Base-by-base conservation (phyloP, 2,329 filamentous ascomycete species). In the Hymenoscyphus occultus region DNA sequence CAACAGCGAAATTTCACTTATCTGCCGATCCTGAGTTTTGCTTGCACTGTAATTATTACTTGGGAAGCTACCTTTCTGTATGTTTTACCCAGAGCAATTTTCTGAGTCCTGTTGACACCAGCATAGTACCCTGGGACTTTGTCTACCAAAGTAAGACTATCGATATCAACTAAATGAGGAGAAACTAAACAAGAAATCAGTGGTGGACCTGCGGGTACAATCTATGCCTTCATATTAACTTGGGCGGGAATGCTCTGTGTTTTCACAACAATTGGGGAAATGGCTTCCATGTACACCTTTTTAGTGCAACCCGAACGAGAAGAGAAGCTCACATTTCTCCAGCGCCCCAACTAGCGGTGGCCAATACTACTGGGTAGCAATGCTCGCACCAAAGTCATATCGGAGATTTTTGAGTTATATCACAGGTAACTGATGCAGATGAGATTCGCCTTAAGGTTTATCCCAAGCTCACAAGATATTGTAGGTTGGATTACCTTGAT, bases 161-260 rank as follows among this genome's bases (percentile, higher is more conserved):
- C 12, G 19, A 3, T 39, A 39, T 40, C 13, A 28, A 59, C 35
- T 22, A 22, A 22, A 39, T 59, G 35, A 31, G 10, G 57, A 28
- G 57, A 59, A 59, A 39, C 57, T 59, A 42, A 59, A 19, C 12
- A 42, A 19, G 2, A 28, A 39, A 42, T 16, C 35, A 66, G 64
- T 65, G 59, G 76, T 72, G 35, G 61, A 9, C 62, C 66, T 60
- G 67, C 67, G 22, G 78, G 78, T 48, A 70, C 79, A 56, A 77
- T 80, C 54, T 80, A 76, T 73, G 72, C 76, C n/a, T 79, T 72
- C 63, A 60, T 78, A 1, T 68, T 74, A 2, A 72, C 70, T 35
- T 72, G 73, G 65, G 65, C 73, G 35, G 76, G 76, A 12, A 65
- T 56, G 28, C 31, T 70, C 14, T 56, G 42, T 12, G 65, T 68